These are phyloP conservation scores for Astragalus glycyphyllos DNA, from an alignment of 306 rosid genomes.

Conservation along the genomic window DNA sequence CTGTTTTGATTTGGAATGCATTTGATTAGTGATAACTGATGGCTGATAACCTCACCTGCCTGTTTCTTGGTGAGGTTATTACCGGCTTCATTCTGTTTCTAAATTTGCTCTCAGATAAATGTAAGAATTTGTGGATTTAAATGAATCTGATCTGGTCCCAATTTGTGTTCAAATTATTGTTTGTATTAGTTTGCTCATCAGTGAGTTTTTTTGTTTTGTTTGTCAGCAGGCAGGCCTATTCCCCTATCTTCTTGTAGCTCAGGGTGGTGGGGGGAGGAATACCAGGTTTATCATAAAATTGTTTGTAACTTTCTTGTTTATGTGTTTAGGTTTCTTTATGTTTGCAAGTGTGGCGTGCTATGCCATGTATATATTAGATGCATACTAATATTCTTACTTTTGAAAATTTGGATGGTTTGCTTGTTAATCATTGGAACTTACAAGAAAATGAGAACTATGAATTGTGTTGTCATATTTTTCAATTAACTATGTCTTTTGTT, in stretches of 20 bases:
- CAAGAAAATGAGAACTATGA: not conserved
- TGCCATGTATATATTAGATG: constrained; percentile 1
- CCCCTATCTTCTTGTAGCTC: constrained; percentile 23
- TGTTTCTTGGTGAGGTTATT: constrained; percentile 16
- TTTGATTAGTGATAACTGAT: not conserved
- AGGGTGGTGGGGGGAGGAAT: constrained; percentile 37
- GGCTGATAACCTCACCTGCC: not conserved
- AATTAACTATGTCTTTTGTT: constrained; percentile 1
- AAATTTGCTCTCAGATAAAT: constrained; percentile 36
- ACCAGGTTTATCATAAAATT: constrained; percentile 30
- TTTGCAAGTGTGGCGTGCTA: too few species aligned
- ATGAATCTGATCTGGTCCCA: constrained; percentile 35
- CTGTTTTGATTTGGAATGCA: constrained; percentile 26
- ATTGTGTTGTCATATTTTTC: constrained; percentile 24
- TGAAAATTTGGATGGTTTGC: not conserved
- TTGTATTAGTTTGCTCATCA: not conserved
- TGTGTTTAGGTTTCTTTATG: not conserved
- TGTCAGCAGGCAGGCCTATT: not conserved
- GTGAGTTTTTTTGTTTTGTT: constrained; percentile 18
- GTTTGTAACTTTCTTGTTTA: not conserved
- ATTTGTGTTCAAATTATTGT: not conserved
- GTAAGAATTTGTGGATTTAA: not conserved
- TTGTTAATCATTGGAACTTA: constrained; percentile 29
- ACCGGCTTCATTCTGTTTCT: constrained; percentile 23
- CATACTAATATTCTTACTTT: not conserved